Base-by-base conservation (phyloP, 73 alveolate genomes). In the Paramecium octaurelia region DNA sequence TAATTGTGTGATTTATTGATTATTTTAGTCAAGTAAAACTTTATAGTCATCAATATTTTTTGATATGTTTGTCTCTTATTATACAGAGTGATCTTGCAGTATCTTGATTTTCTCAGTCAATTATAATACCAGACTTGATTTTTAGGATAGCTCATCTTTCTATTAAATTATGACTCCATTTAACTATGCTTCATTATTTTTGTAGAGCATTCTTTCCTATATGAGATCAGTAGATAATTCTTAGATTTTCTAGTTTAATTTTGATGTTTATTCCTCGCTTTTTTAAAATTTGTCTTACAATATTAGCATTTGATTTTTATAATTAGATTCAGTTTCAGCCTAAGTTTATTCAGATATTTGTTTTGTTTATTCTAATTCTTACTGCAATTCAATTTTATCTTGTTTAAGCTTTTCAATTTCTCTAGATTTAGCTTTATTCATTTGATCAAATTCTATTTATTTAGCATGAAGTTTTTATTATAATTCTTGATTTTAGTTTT, bases 31-130 rank as follows among this genome's bases (percentile, higher is more conserved):
- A 12, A 36, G 21, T 14, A 73, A 43, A 7, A 36, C 87, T 73
- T 73, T 73, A 36, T 73, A 73, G n/a, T 73, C 87, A 73, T 73
- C 59, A 16, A 73, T 73, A 36, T 73, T 73, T 40, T 73, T 36
- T n/a, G 59, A 36, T 21, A 73, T 36, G 8, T 73, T 40, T 73
- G 57, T 21, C 16, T 73, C 87, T 18, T 40, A 36, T 73, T 36
- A 36, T 0, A 34, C 40, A 12, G 36, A 36, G 8, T 73, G 60
- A 14, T 73, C 59, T 36, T 73, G 3, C 40, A 73, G 1, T n/a
- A 34, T 73, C 18, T 35, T 36, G 6, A 73, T 40, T 20, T 73
- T 73, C 2, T 73, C 57, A 73, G 60, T 34, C 24, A 73, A 73
- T 73, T 40, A 23, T 73, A 36, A 34, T 14, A 73, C 46, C 6